A percentile compares a stretch with the other conserved stretches of the same genome.
These are phyloP conservation scores for Ogataea polymorpha DNA, from an alignment of 805 yeast species.

Conservation along the genomic window DNA sequence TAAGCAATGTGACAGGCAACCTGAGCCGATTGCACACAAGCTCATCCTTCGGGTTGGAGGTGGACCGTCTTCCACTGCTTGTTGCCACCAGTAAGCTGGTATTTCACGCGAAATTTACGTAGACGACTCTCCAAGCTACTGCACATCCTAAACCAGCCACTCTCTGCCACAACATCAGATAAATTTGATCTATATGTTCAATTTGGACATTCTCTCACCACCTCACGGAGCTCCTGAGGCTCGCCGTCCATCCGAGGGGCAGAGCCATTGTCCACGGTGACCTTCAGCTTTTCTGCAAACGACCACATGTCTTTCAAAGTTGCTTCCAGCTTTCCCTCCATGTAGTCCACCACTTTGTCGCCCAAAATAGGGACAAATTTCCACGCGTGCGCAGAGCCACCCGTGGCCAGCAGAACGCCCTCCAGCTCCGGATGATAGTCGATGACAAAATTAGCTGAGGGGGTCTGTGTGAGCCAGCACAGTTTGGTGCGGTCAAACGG, in stretches of 20 bases:
- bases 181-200: background rate
- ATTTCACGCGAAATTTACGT: too few species aligned
- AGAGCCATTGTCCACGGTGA: slow-evolving; percentile 20
- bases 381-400: slow-evolving; percentile 31
- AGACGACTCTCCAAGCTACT: too few species aligned
- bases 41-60: too few species aligned
- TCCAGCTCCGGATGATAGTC: slow-evolving; percentile 23
- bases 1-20: too few species aligned
- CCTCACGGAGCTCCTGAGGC: slow-evolving; percentile 18
- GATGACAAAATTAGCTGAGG: slow-evolving; percentile 24
- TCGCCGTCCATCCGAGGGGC: slow-evolving; percentile 28
- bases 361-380: slow-evolving; percentile 28
- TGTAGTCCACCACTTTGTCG: slow-evolving; percentile 25
- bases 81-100: too few species aligned
- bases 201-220: slow-evolving; percentile 10
- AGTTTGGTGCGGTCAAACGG: slow-evolving; percentile 28
- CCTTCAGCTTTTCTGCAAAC: slow-evolving; percentile 20
- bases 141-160: too few species aligned
- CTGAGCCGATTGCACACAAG: too few species aligned
- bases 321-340: slow-evolving; percentile 20
- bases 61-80: too few species aligned
- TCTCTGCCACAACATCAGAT: background rate
- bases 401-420: slow-evolving; percentile 25
- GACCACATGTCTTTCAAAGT: slow-evolving; percentile 21
- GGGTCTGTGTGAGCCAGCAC: slow-evolving; percentile 29